Conservation (phyloP, 257 asterid genomes). For the Mitragyna speciosa region DNA sequence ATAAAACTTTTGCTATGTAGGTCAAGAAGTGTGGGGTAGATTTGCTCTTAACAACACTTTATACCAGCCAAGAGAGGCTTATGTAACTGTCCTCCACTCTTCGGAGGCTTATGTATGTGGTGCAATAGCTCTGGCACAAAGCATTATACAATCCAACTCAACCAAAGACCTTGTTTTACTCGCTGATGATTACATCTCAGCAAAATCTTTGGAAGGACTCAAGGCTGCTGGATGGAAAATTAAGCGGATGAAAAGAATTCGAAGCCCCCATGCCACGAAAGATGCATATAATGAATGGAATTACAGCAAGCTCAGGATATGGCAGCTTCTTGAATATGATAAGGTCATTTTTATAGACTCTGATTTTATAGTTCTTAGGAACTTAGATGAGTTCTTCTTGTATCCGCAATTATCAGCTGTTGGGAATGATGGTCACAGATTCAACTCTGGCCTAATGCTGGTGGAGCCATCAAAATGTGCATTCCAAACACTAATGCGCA, state of each 20-base stretch:
- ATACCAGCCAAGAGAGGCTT: constrained; percentile 37
- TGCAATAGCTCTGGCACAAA: constrained; percentile 45
- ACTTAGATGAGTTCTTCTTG: constrained; percentile 54
- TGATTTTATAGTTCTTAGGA: constrained; percentile 53
- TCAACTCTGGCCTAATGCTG: constrained; percentile 85
- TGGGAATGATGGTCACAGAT: constrained; percentile 54
- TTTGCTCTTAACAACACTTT: background rate
- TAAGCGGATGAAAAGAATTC: constrained; percentile 31
- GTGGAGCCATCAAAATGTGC: constrained; percentile 77
- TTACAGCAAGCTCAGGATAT: constrained; percentile 80
- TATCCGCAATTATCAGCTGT: constrained; percentile 75
- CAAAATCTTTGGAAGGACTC: constrained; percentile 25
- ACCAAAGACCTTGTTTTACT: constrained; percentile 44
- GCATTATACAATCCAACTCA: constrained; percentile 32
- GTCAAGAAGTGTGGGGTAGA: constrained; percentile 20
- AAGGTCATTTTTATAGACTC: constrained; percentile 66
- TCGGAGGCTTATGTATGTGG: constrained; percentile 49
- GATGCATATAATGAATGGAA: constrained; percentile 76
- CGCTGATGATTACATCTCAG: constrained; percentile 32
- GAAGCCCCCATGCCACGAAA: constrained; percentile 36
- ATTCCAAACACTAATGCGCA: constrained; percentile 47
- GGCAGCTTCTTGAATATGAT: constrained; percentile 67
- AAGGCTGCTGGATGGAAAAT: constrained; percentile 44
- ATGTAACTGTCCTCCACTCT: constrained; percentile 41
- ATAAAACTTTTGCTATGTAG: background rate